These are phyloP conservation scores for Didymella keratinophila DNA, from an alignment of 2,329 filamentous ascomycete genomes.

Conservation along the genomic window DNA sequence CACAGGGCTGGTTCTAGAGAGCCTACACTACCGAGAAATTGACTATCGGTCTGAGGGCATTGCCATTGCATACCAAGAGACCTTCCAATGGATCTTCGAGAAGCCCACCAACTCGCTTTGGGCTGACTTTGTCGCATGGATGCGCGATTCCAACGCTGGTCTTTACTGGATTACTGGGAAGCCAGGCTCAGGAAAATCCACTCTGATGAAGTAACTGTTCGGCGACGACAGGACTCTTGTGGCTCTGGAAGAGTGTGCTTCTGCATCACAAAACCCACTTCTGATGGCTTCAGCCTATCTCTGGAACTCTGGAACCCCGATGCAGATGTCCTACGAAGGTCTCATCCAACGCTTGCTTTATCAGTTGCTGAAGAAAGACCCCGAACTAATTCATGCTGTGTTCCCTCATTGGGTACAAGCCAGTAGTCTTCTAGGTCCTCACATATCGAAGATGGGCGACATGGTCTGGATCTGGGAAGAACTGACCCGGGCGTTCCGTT, in stretches of 20 bases:
- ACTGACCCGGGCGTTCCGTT: not conserved
- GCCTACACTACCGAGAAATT: slow-evolving; percentile 7
- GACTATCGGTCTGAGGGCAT: slow-evolving; percentile 17
- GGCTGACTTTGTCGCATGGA: slow-evolving; percentile 20
- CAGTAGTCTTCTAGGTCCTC: not conserved
- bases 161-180: slow-evolving; percentile 54
- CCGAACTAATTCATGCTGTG: not conserved
- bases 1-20: too few relatives aligned
- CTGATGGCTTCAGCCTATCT: slow-evolving; percentile 8
- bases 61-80: slow-evolving; percentile 10
- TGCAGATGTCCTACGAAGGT: slow-evolving; percentile 22
- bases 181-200: slow-evolving; percentile 58
- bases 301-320: slow-evolving; percentile 21
- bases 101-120: too few relatives aligned
- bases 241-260: too few relatives aligned
- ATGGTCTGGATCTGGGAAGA: not conserved
- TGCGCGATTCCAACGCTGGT: not conserved
- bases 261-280: not conserved
- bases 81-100: slow-evolving; percentile 20
- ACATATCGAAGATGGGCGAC: not conserved
- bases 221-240: too few relatives aligned
- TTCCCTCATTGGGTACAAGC: slow-evolving; percentile 5
- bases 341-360: slow-evolving; percentile 15
- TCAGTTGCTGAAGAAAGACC: slow-evolving; percentile 1
- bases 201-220: slow-evolving; percentile 48